Percentiles rank a stretch among this genome's conserved stretches.
Conservation (phyloP, 1,139 yeast genomes). For the Debaryomycetaceae sp. region DNA sequence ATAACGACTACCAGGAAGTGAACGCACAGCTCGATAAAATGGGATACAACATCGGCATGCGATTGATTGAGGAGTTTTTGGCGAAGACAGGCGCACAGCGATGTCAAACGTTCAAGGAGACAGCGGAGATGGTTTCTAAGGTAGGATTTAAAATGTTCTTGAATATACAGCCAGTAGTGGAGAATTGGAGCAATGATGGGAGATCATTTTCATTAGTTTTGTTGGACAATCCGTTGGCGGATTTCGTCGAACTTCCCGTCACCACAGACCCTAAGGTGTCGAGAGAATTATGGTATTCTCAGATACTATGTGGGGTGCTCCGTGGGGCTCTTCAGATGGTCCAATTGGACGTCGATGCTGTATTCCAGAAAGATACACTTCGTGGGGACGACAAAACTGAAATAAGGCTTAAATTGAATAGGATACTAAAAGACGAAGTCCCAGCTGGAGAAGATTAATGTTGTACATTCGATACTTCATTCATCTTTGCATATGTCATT, state of each 20-base stretch:
- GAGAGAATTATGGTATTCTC: slow-evolving; percentile 87
- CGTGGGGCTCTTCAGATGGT: slow-evolving; percentile 95
- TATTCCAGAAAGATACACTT: slow-evolving; percentile 73
- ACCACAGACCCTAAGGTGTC: slow-evolving; percentile 57
- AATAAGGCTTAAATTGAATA: slow-evolving; percentile 65
- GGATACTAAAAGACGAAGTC: slow-evolving; percentile 83
- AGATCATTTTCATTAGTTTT: slow-evolving; percentile 71
- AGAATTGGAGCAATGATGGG: slow-evolving; percentile 75
- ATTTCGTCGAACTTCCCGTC: slow-evolving; percentile 88
- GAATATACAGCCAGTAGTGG: slow-evolving; percentile 72
- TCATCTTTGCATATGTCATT: not conserved
- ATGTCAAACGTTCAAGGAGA: slow-evolving; percentile 76
- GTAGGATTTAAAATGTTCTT: slow-evolving; percentile 88
- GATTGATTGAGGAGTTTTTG: slow-evolving; percentile 88
- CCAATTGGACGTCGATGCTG: slow-evolving; percentile 84
- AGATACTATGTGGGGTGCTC: slow-evolving; percentile 83
- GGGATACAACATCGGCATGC: slow-evolving; percentile 93
- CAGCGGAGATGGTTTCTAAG: slow-evolving; percentile 82
- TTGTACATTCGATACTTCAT: not conserved
- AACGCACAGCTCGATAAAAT: slow-evolving; percentile 81
- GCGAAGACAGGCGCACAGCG: slow-evolving; percentile 84
- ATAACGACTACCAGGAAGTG: slow-evolving; percentile 71
- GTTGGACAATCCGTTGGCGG: slow-evolving; percentile 87
- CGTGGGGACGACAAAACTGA: slow-evolving; percentile 86
- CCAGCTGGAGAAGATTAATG: slow-evolving; percentile 93